Percentiles rank a stretch among this genome's conserved stretches.
phyloP scores from a whole-genome alignment of 352 stramenopile genomes.

The Elongisporangium prolatum region DNA sequence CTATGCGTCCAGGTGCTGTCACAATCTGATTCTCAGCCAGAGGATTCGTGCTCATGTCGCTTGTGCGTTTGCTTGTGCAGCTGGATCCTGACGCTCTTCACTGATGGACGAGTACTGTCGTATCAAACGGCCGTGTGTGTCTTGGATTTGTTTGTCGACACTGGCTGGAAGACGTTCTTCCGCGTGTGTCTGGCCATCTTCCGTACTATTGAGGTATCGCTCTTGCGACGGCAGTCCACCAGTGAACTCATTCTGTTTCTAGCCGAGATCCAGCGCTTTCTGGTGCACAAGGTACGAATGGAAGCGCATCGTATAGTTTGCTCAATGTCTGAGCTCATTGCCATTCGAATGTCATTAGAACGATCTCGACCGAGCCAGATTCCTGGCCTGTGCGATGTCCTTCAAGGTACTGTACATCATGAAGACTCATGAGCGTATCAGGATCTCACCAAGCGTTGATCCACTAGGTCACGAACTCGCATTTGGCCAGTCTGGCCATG shows the following conservation, averaged over 20 bases:
- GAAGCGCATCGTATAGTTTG: not conserved
- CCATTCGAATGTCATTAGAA: not conserved
- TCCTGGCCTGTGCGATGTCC: not conserved
- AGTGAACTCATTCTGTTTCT: not conserved
- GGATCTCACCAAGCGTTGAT: not conserved
- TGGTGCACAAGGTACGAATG: not conserved
- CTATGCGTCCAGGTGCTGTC: constrained; percentile 35
- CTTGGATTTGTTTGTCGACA: constrained; percentile 44
- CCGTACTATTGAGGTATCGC: constrained; percentile 24
- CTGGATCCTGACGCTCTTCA: constrained; percentile 54
- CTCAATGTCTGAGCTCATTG: too few relatives aligned
- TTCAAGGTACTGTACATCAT: not conserved
- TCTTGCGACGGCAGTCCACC: not conserved
- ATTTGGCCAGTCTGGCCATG: not conserved
- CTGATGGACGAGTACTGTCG: constrained; percentile 34
- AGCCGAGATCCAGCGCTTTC: not conserved
- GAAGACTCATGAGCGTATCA: not conserved
- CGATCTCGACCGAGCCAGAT: not conserved
- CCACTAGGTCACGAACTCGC: not conserved
- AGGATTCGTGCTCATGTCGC: not conserved
- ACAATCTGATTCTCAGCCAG: not conserved
- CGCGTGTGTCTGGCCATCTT: constrained; percentile 37
- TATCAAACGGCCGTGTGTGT: constrained; percentile 33
- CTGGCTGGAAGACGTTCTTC: constrained; percentile 45
- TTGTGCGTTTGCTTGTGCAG: constrained; percentile 11